These are phyloP conservation scores for Arthroderma sp. DNA, from an alignment of 2,329 filamentous ascomycete species.

Conservation along the genomic window DNA sequence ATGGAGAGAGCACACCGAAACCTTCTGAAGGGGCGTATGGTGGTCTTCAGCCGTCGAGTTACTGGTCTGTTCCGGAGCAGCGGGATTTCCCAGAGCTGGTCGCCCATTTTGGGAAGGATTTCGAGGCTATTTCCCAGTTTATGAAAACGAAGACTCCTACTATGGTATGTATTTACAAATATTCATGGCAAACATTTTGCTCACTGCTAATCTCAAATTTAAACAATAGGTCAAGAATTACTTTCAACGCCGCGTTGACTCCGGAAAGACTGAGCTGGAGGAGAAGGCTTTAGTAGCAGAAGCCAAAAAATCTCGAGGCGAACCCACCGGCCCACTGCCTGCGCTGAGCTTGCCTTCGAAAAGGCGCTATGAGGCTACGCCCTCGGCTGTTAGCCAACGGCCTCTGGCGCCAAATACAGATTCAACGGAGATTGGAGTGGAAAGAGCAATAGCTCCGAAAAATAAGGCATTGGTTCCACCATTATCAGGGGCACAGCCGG, in stretches of 20 bases:
- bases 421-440: conserved; percentile 20
- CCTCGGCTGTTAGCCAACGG: conserved; percentile 28
- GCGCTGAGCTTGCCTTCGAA: conserved; percentile 32
- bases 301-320: conserved; percentile 31
- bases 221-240: conserved; percentile 35
- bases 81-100: conserved; percentile 34
- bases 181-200: neutral
- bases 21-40: conserved; percentile 18
- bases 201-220: conserved; percentile 6
- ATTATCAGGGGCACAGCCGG: conserved; percentile 16
- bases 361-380: conserved; percentile 35
- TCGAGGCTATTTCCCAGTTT: conserved; percentile 34
- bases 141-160: conserved; percentile 41
- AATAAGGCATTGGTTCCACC: conserved; percentile 17
- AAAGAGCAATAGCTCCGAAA: conserved; percentile 18
- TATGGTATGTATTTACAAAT: conserved; percentile 28
- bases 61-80: conserved; percentile 40
- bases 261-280: conserved; percentile 33
- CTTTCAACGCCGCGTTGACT: conserved; percentile 32
- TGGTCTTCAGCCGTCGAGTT: conserved; percentile 34
- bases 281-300: conserved; percentile 30
- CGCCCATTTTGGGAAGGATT: conserved; percentile 36
- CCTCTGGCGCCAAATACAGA: conserved; percentile 32
- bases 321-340: conserved; percentile 31
- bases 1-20: conserved; percentile 4